Percentiles rank a stretch among this genome's conserved stretches.
phyloP scores from a whole-genome alignment of 202 grass and related monocot genomes.

The Bolboschoenoplectus hybrid region DNA sequence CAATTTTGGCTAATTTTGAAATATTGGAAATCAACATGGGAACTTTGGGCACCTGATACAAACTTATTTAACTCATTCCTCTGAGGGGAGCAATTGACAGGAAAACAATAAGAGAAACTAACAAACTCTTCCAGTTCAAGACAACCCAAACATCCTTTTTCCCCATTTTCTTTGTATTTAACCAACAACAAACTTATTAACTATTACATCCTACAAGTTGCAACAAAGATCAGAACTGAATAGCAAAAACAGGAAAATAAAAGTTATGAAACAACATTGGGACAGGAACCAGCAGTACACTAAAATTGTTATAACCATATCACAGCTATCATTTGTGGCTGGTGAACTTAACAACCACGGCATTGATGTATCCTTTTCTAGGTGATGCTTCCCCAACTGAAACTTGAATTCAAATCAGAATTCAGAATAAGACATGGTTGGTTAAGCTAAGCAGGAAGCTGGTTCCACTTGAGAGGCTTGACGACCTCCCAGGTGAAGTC shows the following conservation, averaged over 20 bases:
- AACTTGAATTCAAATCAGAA: not conserved
- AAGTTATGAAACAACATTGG: not conserved
- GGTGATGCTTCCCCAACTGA: not conserved
- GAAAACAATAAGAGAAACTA: not conserved
- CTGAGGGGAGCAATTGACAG: not conserved
- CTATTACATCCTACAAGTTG: not conserved
- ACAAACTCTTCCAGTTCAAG: not conserved
- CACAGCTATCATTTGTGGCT: not conserved
- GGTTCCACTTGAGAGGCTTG: slow-evolving; percentile 76
- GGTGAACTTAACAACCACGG: not conserved
- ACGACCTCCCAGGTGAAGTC: slow-evolving; percentile 85
- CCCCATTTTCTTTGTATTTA: not conserved
- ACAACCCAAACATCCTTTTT: not conserved
- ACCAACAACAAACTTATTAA: too few relatives aligned
- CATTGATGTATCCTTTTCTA: not conserved
- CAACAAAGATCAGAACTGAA: not conserved
- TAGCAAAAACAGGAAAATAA: not conserved
- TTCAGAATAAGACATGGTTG: not conserved
- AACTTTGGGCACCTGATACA: not conserved
- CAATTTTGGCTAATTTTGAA: not conserved
- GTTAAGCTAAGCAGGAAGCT: slow-evolving; percentile 53
- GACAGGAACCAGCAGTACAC: not conserved
- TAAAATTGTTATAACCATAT: slow-evolving; percentile 2
- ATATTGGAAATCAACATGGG: not conserved
- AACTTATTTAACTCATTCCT: not conserved